Evolutionary conservation across 768 basidiomycete species (phyloP).

Genomic region (Russula brevipes): DNA sequence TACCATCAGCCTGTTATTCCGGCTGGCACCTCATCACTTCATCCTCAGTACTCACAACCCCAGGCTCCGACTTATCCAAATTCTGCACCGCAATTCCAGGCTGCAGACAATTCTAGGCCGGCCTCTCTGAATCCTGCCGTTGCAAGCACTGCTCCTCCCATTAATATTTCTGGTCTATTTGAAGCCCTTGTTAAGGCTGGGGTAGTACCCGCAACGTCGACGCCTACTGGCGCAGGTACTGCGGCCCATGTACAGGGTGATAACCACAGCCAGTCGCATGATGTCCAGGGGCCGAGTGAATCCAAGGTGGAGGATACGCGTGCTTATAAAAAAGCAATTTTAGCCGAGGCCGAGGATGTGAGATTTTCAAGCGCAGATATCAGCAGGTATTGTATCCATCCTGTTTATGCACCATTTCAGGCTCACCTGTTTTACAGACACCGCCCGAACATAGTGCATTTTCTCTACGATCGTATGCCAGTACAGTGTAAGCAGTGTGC

Average conservation of each 20-base stretch:
- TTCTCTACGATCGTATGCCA: constrained; percentile 71
- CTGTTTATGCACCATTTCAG: not conserved
- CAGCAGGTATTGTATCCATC: constrained; percentile 43
- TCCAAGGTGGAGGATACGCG: constrained; percentile 45
- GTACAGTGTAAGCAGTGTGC: constrained; percentile 94
- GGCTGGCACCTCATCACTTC: constrained; percentile 23
- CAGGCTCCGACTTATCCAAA: constrained; percentile 8
- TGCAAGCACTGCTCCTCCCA: constrained; percentile 24
- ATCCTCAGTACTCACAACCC: constrained; percentile 20
- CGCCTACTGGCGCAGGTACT: constrained; percentile 47
- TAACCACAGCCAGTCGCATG: constrained; percentile 31
- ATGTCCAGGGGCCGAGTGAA: constrained; percentile 34
- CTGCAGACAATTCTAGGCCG: constrained; percentile 5
- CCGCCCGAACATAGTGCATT: constrained; percentile 53
- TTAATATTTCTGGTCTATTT: constrained; percentile 51
- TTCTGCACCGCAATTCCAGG: constrained; percentile 13
- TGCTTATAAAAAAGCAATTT: constrained; percentile 55
- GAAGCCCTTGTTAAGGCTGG: constrained; percentile 76
- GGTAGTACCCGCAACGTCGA: constrained; percentile 53
- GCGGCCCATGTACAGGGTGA: constrained; percentile 27
- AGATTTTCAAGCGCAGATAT: constrained; percentile 66
- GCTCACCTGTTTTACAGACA: constrained; percentile 37
- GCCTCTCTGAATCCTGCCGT: constrained; percentile 28
- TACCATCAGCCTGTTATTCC: constrained; percentile 32
- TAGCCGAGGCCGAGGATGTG: constrained; percentile 54